phyloP scores from a whole-genome alignment of 1,284 basidiomycete genomes.

The Xerocomus amazonicus region DNA sequence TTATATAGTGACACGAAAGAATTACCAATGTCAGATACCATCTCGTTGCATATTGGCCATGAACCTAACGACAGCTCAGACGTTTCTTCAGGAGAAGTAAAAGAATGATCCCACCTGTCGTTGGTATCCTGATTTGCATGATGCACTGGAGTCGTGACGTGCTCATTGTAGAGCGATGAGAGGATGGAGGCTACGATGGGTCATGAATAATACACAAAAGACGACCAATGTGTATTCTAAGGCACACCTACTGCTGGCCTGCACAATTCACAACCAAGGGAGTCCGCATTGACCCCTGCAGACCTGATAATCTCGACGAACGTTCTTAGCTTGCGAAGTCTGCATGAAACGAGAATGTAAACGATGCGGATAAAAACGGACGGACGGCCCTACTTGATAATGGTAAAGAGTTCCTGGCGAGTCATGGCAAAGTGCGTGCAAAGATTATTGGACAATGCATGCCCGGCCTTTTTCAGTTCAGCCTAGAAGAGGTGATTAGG shows the following conservation, averaged over 20 bases:
- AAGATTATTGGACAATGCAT: conserved; percentile 57
- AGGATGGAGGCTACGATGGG: conserved; percentile 42
- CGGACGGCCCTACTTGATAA: conserved; percentile 46
- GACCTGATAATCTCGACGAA: conserved; percentile 55
- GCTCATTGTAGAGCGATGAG: conserved; percentile 67
- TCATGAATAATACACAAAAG: not conserved
- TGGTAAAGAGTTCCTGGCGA: conserved; percentile 65
- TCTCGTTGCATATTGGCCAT: conserved; percentile 78
- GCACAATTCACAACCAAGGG: conserved; percentile 72
- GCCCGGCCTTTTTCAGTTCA: conserved; percentile 70
- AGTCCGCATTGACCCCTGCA: conserved; percentile 47
- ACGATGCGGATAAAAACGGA: not conserved
- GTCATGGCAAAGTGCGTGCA: conserved; percentile 70
- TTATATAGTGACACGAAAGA: not conserved
- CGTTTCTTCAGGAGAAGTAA: not conserved
- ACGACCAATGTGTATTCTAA: not conserved
- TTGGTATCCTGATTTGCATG: conserved; percentile 74
- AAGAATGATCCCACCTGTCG: conserved; percentile 33
- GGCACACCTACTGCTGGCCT: conserved; percentile 60
- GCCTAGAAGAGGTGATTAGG: conserved; percentile 36
- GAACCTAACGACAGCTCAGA: conserved; percentile 35
- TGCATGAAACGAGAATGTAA: conserved; percentile 8
- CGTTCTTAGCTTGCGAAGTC: conserved; percentile 60
- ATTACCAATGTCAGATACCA: conserved; percentile 34
- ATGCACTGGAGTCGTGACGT: conserved; percentile 62